Evolutionary conservation across 2,329 filamentous ascomycete genomes (phyloP).

Genomic region (Ceratocystis colombiana): DNA sequence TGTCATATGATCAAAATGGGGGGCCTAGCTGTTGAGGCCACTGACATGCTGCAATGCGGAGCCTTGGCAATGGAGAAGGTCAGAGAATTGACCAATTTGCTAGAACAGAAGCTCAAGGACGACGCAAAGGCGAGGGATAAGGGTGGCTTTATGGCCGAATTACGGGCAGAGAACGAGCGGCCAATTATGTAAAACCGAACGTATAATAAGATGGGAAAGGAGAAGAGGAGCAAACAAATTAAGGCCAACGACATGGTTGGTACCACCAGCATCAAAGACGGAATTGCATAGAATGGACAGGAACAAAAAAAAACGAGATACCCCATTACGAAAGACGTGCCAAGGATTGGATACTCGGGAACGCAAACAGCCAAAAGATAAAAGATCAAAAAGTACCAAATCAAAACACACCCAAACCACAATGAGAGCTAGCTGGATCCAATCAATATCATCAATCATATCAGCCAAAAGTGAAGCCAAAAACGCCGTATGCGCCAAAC

Average conservation of each 20-base stretch:
- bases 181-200: slow-evolving; percentile 4
- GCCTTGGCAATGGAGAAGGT: slow-evolving; percentile 66
- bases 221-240: not conserved
- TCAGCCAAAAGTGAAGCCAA: not conserved
- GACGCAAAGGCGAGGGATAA: slow-evolving; percentile 70
- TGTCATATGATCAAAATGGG: slow-evolving; percentile 88
- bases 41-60: slow-evolving; percentile 66
- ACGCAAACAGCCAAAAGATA: not conserved
- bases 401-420: slow-evolving; percentile 10
- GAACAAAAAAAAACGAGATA: slow-evolving; percentile 20
- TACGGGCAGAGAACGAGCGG: slow-evolving; percentile 75
- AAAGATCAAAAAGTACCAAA: not conserved
- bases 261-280: not conserved
- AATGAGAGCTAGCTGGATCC: not conserved
- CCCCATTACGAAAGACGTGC: slow-evolving; percentile 21
- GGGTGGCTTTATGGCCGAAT: slow-evolving; percentile 66
- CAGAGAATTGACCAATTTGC: slow-evolving; percentile 63
- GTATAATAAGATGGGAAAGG: slow-evolving; percentile 15
- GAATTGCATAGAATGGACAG: slow-evolving; percentile 11
- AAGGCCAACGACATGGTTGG: not conserved
- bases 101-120: slow-evolving; percentile 63
- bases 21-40: slow-evolving; percentile 69
- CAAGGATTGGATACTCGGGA: slow-evolving; percentile 1
- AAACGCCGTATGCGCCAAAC: slow-evolving; percentile 13
- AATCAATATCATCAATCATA: slow-evolving; percentile 16